Evolutionary conservation across 768 basidiomycete species (phyloP), one percentile per base, ranked within the genome.

Genomic region (Rhodotorula paludigena): DNA sequence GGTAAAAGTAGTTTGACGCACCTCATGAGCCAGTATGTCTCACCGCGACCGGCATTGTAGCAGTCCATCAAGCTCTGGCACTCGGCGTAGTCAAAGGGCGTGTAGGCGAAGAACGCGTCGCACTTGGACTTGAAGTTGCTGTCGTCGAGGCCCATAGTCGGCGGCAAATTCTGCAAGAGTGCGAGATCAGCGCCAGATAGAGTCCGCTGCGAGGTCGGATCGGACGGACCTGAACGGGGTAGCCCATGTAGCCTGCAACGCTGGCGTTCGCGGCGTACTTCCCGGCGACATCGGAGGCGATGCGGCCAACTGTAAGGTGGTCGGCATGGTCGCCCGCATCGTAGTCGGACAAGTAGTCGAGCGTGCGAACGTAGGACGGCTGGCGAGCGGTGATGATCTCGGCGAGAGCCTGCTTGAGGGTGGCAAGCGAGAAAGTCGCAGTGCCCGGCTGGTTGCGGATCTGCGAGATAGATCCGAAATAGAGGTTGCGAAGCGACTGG

Each of bases 81-180:
- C 62, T 69, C 68, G 32, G 57, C 66, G 5, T 41, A 39, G 66
- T 73, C 72, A 59, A 55, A 73, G 14, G 72, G 72, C 7, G 72
- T 70, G 63, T 73, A 73, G 36, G 66, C 55, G 47, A 69, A 73
- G 65, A 73, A 73, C 9, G 72, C 72, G 57, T 64, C 48, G 20
- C 30, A 18, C 53, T 73, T 73, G n/a, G 61, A 58, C 8, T 20
- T 33, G 48, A 73, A 64, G 15, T 20, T 15, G 15, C 56, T 11
- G 36, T 55, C 59, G 4, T 32, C 42, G 11, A 64, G 59, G 21
- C 32, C 35, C 57, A 73, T 51, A 10, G 65, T 73, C 2, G 72
- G 67, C 41, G 66, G 56, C 42, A 62, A 48, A 36, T 62, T 68
- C 35, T 56, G 32, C 11, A 67, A n/a, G n/a, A n/a, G n/a, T n/a